These are phyloP conservation scores for Maudiozyma serrabonitensis DNA, from an alignment of 805 yeast genomes.

Conservation along the genomic window DNA sequence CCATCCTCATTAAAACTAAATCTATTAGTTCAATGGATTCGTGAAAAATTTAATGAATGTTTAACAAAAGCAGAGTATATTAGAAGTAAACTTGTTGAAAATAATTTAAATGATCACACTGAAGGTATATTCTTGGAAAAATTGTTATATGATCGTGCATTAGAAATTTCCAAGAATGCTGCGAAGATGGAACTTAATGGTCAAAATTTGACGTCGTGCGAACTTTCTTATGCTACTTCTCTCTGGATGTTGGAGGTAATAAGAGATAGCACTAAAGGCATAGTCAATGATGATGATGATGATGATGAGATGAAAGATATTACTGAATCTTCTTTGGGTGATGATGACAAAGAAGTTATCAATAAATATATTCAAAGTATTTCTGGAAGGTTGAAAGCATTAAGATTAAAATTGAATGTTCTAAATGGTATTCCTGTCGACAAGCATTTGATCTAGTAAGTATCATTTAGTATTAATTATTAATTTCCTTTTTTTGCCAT, in stretches of 20 bases:
- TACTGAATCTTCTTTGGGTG: constrained; percentile 38
- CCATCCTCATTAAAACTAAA: constrained; percentile 40
- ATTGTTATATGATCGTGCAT: constrained; percentile 82
- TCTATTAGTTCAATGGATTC: constrained; percentile 79
- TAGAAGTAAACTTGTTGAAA: constrained; percentile 39
- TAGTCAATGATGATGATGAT: constrained; percentile 34
- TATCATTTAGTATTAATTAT: too few relatives aligned
- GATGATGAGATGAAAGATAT: constrained; percentile 21
- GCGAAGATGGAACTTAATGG: constrained; percentile 80
- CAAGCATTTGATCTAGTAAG: background rate
- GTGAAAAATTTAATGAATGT: constrained; percentile 81
- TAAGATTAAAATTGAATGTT: constrained; percentile 32
- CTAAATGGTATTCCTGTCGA: constrained; percentile 36
- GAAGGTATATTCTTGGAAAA: constrained; percentile 59
- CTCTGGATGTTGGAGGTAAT: constrained; percentile 93
- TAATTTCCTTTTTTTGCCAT: too few relatives aligned
- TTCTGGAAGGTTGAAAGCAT: constrained; percentile 64
- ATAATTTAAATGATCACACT: constrained; percentile 2
- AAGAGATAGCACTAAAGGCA: constrained; percentile 44
- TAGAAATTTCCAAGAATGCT: constrained; percentile 85
- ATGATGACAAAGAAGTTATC: constrained; percentile 64
- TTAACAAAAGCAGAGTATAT: constrained; percentile 81
- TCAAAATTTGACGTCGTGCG: constrained; percentile 54
- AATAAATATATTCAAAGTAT: constrained; percentile 76
- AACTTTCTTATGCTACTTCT: constrained; percentile 79